Conservation (phyloP, 495 filamentous ascomycete genomes). For the Mytilinidion resinicola region DNA sequence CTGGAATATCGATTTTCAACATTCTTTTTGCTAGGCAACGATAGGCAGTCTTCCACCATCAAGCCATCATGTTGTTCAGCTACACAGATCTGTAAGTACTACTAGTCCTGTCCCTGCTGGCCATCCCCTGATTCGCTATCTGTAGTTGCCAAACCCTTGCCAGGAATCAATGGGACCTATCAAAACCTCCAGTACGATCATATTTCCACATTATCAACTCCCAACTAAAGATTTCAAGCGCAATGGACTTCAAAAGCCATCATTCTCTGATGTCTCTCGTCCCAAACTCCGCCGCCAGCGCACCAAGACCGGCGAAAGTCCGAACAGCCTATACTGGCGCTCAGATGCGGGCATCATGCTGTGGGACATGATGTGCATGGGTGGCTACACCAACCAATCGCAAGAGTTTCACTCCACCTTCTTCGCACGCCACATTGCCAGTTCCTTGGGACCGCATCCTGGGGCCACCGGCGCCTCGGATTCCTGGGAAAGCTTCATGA, state of each 20-base stretch:
- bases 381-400: not conserved
- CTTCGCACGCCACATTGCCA: not conserved
- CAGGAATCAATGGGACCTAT: too few relatives aligned
- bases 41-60: too few relatives aligned
- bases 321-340: not conserved
- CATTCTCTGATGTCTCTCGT: not conserved
- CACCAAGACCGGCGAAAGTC: not conserved
- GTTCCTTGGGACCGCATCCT: not conserved
- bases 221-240: not conserved
- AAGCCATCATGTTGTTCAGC: too few relatives aligned
- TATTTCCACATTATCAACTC: too few relatives aligned
- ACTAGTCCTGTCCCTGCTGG: too few relatives aligned
- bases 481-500: slow-evolving; percentile 39
- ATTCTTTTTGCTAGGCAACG: too few relatives aligned
- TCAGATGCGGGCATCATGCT: not conserved
- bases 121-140: too few relatives aligned
- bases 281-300: not conserved
- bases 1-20: too few relatives aligned
- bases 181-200: too few relatives aligned
- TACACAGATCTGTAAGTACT: too few relatives aligned
- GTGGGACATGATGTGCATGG: slow-evolving; percentile 2
- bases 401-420: not conserved
- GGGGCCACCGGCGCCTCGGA: not conserved
- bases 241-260: not conserved
- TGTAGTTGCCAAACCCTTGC: too few relatives aligned